Percentiles rank a stretch among this genome's conserved stretches.
Conservation (phyloP, 2,329 filamentous ascomycete genomes). For the Catunica adiposa region DNA sequence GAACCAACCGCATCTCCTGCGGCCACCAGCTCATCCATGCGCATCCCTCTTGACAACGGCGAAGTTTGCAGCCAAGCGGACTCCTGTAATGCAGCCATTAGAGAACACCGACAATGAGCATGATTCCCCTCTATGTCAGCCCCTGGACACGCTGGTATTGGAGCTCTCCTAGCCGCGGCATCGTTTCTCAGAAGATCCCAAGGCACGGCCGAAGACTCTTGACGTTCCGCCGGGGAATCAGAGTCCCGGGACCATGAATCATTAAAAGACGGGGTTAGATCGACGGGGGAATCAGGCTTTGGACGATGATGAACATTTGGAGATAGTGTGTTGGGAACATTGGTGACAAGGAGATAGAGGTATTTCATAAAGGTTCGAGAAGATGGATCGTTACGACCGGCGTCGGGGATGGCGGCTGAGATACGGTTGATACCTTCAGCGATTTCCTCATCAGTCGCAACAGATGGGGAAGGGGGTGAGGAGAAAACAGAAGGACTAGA, state of each 20-base stretch:
- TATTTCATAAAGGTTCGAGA: constrained; percentile 10
- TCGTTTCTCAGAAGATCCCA: constrained; percentile 32
- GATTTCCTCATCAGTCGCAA: constrained; percentile 5
- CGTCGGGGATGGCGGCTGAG: background rate
- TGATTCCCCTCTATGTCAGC: constrained; percentile 16
- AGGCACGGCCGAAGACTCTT: constrained; percentile 23
- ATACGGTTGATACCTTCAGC: constrained; percentile 8
- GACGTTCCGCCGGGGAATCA: constrained; percentile 17
- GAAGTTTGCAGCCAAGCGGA: constrained; percentile 20
- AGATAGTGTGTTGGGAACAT: background rate
- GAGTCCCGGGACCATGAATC: constrained; percentile 17
- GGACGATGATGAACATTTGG: constrained; percentile 11
- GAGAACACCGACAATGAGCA: constrained; percentile 20
- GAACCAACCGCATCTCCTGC: background rate
- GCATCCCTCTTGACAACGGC: background rate
- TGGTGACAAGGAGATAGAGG: constrained; percentile 10
- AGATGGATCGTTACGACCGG: background rate
- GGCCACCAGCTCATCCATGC: background rate
- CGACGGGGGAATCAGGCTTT: constrained; percentile 1
- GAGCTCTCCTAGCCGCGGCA: background rate
- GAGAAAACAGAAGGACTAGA: background rate
- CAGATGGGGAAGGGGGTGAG: background rate
- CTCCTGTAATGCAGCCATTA: constrained; percentile 16
- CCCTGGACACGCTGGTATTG: background rate
- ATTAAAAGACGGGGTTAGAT: background rate